Evolutionary conservation across 2,329 filamentous ascomycete species (phyloP).

Genomic region (Pseudogymnoascus sp.): DNA sequence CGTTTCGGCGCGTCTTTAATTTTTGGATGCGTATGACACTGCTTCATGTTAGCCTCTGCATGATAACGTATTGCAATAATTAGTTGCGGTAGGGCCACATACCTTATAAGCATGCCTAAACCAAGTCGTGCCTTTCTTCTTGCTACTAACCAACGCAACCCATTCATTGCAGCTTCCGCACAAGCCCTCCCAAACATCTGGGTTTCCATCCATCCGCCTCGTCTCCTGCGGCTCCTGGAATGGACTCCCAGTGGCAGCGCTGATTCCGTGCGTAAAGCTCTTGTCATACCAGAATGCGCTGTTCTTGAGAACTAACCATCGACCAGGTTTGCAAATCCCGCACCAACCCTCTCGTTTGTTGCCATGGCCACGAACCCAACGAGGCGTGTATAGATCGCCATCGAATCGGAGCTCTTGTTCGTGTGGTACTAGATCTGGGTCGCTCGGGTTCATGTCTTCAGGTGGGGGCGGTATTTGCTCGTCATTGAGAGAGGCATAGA

Average conservation of each 20-base stretch:
- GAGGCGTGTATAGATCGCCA: conserved; percentile 75
- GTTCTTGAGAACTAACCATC: conserved; percentile 84
- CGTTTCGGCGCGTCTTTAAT: conserved; percentile 65
- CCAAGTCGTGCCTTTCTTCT: conserved; percentile 91
- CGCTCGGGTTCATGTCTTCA: conserved; percentile 72
- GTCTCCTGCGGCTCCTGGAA: conserved; percentile 73
- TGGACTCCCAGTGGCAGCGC: conserved; percentile 68
- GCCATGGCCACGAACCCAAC: conserved; percentile 77
- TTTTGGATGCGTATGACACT: conserved; percentile 67
- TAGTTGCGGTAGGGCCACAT: conserved; percentile 22
- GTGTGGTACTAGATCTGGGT: conserved; percentile 68
- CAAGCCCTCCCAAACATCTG: conserved; percentile 73
- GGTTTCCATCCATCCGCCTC: conserved; percentile 69
- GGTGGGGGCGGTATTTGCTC: conserved; percentile 67
- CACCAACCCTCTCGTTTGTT: conserved; percentile 89
- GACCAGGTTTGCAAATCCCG: conserved; percentile 75
- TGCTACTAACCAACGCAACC: conserved; percentile 75
- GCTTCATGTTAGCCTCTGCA: conserved; percentile 15
- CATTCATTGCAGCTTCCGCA: conserved; percentile 74
- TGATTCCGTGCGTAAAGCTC: conserved; percentile 81
- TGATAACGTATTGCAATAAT: neutral
- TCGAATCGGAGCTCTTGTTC: conserved; percentile 74
- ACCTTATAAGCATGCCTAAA: conserved; percentile 86
- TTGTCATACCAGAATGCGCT: conserved; percentile 93
- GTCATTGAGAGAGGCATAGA: conserved; percentile 68